These are phyloP conservation scores for Pythium aphanidermatum DNA, from an alignment of 352 stramenopile species.

Conservation along the genomic window DNA sequence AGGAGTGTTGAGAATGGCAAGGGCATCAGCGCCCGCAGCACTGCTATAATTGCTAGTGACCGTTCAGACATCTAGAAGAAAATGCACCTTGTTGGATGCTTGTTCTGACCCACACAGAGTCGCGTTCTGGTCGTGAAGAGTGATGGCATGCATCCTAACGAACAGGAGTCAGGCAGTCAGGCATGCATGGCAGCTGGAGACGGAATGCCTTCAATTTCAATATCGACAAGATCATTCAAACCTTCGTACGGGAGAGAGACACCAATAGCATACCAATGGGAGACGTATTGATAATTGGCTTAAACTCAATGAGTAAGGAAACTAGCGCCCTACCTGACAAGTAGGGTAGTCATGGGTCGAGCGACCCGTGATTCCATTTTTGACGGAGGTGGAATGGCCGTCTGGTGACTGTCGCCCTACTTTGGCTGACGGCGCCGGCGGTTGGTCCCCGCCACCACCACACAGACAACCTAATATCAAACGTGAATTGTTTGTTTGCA, in stretches of 20 bases:
- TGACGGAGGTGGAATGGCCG: conserved; percentile 77
- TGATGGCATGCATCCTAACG: no score
- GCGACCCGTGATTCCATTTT: conserved; percentile 57
- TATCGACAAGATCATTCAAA: neutral
- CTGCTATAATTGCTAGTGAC: no score
- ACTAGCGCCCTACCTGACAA: conserved; percentile 87
- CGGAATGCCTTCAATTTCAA: neutral
- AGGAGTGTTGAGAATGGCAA: no score
- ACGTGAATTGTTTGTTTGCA: no score
- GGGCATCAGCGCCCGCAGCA: no score
- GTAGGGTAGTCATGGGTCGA: conserved; percentile 50
- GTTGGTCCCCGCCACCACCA: conserved; percentile 19
- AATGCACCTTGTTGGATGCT: no score
- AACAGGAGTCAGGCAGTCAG: no score
- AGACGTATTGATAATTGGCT: conserved; percentile 28
- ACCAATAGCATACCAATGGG: neutral
- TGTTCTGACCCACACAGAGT: no score
- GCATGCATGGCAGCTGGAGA: no score
- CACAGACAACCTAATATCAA: no score
- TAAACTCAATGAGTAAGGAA: conserved; percentile 94
- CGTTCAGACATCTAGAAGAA: no score
- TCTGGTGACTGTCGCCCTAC: conserved; percentile 26
- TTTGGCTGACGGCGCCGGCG: conserved; percentile 22
- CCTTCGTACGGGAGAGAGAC: conserved; percentile 10
- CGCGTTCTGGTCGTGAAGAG: no score